A percentile compares a stretch with the other conserved stretches of the same genome.
phyloP scores from a whole-genome alignment of 2,329 filamentous ascomycete genomes.

The Aspergillus sp. region DNA sequence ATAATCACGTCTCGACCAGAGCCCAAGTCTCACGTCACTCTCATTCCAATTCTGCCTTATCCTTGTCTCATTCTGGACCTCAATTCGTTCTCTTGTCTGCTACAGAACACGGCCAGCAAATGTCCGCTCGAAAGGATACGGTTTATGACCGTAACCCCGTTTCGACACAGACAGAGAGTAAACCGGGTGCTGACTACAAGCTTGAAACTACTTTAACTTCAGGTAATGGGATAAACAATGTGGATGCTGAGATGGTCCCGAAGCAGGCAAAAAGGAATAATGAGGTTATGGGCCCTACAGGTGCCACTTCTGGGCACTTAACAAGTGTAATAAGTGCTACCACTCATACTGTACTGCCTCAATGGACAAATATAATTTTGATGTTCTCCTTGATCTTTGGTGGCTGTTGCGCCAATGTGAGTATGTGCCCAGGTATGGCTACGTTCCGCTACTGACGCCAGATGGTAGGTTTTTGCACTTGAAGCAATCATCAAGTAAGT shows the following conservation, averaged over 20 bases:
- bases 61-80: not conserved
- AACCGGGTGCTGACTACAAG: not conserved
- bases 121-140: not conserved
- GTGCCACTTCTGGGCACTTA: slow-evolving; percentile 3
- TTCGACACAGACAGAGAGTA: not conserved
- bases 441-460: slow-evolving; percentile 25
- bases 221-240: not conserved
- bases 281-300: not conserved
- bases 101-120: not conserved
- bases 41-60: not conserved
- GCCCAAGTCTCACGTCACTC: not conserved
- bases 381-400: slow-evolving; percentile 91
- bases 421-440: slow-evolving; percentile 31
- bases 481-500: slow-evolving; percentile 92
- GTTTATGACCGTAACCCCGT: not conserved
- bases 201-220: not conserved
- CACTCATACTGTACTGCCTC: slow-evolving; percentile 50
- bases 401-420: slow-evolving; percentile 89
- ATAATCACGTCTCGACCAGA: not conserved
- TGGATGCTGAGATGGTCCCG: not conserved
- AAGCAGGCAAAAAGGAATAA: not conserved
- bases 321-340: slow-evolving; percentile 30
- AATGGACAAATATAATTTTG: slow-evolving; percentile 63
- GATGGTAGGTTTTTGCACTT: slow-evolving; percentile 79
- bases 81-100: not conserved